phyloP scores from a whole-genome alignment of 768 basidiomycete genomes.

The Coprinopsis marcescibilis region DNA sequence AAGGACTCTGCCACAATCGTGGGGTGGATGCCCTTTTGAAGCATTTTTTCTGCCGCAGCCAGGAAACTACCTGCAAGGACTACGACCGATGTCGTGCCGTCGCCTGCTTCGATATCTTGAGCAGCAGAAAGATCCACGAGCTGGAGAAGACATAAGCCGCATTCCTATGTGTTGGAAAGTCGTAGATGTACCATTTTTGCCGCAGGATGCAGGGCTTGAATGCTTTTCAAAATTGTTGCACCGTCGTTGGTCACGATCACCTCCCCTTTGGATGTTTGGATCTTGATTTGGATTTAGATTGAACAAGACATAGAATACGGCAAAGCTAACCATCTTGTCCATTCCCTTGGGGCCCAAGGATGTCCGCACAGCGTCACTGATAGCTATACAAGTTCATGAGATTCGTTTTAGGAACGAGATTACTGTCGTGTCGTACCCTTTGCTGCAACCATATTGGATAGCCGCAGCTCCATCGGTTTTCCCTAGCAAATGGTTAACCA shows the following conservation, averaged over 20 bases:
- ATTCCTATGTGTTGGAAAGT: neutral
- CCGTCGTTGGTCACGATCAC: slow-evolving; percentile 99
- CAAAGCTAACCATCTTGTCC: slow-evolving; percentile 89
- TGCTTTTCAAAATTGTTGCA: slow-evolving; percentile 92
- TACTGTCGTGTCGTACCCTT: slow-evolving; percentile 55
- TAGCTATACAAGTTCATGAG: slow-evolving; percentile 51
- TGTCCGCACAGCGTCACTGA: slow-evolving; percentile 95
- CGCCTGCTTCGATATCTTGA: slow-evolving; percentile 97
- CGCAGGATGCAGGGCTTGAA: slow-evolving; percentile 95
- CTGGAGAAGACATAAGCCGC: slow-evolving; percentile 35
- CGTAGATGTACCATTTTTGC: slow-evolving; percentile 81
- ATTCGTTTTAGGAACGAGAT: slow-evolving; percentile 10
- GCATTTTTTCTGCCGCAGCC: slow-evolving; percentile 93
- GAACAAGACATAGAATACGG: slow-evolving; percentile 7
- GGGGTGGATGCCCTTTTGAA: slow-evolving; percentile 95
- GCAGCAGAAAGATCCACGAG: slow-evolving; percentile 96
- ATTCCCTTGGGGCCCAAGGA: slow-evolving; percentile 96
- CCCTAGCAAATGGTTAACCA: slow-evolving; percentile 50
- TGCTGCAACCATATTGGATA: slow-evolving; percentile 97
- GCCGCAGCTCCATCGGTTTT: slow-evolving; percentile 95
- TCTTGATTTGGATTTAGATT: slow-evolving; percentile 41
- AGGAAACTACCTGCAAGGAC: slow-evolving; percentile 92
- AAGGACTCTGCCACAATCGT: slow-evolving; percentile 97
- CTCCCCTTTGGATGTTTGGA: slow-evolving; percentile 94
- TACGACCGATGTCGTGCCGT: slow-evolving; percentile 97